Evolutionary conservation across 2,329 filamentous ascomycete genomes (phyloP).

Genomic region (Xylaria polymorpha): DNA sequence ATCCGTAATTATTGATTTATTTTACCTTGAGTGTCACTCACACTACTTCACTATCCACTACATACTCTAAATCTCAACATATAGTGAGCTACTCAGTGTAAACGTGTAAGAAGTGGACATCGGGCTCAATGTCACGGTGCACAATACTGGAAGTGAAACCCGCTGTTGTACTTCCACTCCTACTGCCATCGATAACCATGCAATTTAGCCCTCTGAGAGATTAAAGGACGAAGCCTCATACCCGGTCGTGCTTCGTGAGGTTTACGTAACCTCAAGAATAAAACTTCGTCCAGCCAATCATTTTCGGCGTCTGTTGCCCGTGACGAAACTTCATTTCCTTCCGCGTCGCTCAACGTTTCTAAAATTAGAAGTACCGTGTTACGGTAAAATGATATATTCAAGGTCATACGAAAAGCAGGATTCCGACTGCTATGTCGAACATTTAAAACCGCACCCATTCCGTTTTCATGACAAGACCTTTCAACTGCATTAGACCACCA

Average conservation of each 20-base stretch:
- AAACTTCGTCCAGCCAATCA: background rate
- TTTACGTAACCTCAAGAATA: background rate
- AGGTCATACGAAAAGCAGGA: background rate
- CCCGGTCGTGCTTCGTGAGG: background rate
- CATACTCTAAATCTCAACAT: background rate
- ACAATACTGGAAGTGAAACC: background rate
- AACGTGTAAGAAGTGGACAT: background rate
- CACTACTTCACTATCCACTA: background rate
- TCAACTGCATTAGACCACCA: background rate
- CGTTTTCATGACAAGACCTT: background rate
- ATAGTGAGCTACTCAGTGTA: background rate
- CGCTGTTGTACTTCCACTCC: background rate
- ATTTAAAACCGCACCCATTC: background rate
- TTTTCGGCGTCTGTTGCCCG: background rate
- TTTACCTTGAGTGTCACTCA: too few relatives aligned
- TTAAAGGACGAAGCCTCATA: background rate
- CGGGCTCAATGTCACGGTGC: background rate
- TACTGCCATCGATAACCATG: background rate
- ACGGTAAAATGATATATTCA: background rate
- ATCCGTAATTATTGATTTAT: too few relatives aligned
- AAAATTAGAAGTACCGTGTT: background rate
- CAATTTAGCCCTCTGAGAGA: background rate
- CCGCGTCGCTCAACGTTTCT: background rate
- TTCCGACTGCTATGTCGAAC: background rate
- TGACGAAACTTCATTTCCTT: background rate